A percentile compares a stretch with the other conserved stretches of the same genome.
These are phyloP conservation scores for Vitis rupestris DNA, from an alignment of 164 flowering plant genomes.

Conservation along the genomic window DNA sequence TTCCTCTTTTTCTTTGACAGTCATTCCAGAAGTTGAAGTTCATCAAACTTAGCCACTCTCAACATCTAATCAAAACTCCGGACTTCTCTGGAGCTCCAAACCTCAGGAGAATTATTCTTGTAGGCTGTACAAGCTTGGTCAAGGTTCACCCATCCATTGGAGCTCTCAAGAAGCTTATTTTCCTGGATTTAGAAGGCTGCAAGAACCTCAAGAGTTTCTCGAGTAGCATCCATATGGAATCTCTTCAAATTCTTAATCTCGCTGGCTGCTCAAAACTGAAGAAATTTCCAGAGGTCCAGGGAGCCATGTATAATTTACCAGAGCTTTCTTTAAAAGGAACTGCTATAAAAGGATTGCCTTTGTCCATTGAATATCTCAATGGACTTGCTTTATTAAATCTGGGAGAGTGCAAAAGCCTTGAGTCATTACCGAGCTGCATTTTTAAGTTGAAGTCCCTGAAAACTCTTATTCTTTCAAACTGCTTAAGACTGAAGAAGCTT, in stretches of 20 bases:
- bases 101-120: slow-evolving; percentile 19
- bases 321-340: slow-evolving; percentile 13
- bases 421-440: too few relatives aligned
- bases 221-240: neutral
- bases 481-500: too few relatives aligned
- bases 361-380: neutral
- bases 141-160: slow-evolving; percentile 23
- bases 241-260: slow-evolving; percentile 11
- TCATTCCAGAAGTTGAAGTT: slow-evolving; percentile 1
- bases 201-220: slow-evolving; percentile 9
- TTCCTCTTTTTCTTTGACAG: slow-evolving; percentile 1
- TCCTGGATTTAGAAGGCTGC: slow-evolving; percentile 16
- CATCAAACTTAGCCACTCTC: slow-evolving; percentile 21
- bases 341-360: slow-evolving; percentile 6
- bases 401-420: too few relatives aligned
- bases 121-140: slow-evolving; percentile 12
- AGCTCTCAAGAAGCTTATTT: slow-evolving; percentile 7
- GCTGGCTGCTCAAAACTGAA: slow-evolving; percentile 19
- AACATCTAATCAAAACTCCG: slow-evolving; percentile 8
- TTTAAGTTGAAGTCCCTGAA: too few relatives aligned
- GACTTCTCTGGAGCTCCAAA: slow-evolving; percentile 14
- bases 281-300: slow-evolving; percentile 12
- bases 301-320: neutral
- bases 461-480: too few relatives aligned
- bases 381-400: too few relatives aligned